Evolutionary conservation across 768 basidiomycete genomes (phyloP), one percentile per base, ranked within the genome.

Genomic region (Boletus coccyginus): DNA sequence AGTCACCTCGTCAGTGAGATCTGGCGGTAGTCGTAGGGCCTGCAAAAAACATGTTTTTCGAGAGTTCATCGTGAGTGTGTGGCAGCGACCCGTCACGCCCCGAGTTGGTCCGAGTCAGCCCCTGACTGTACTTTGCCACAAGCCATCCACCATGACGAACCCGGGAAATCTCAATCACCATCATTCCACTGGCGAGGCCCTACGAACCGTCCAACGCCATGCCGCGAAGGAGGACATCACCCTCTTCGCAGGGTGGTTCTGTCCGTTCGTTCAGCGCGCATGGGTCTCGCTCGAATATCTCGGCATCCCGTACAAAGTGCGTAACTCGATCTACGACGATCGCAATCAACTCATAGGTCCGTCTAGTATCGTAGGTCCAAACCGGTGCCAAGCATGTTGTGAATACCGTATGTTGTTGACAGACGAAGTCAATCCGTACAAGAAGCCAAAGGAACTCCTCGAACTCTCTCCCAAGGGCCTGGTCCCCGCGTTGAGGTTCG

Each of bases 381-480:
- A 36, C 7, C n/a, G 6, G 5, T n/a, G 11, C 16, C 11, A 38
- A 29, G 46, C 12, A 54, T 60, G 27, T 21, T 10, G 21, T 29
- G 42, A 42, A 49, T 35, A 16, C 33, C 21, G 7, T 52, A 13
- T 13, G 8, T 24, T 24, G 5, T 33, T 29, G 39, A 52, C 56
- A 90, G 89, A 87, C 62, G 89, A 91, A 70, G 87, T 90, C 31
- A 87, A 91, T 70, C 88, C 89, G 19, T 92, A 92, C 75, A 84
- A 84, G 72, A 94, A 92, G 62, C 88, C 91, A 0, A 70, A 82
- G 47, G 89, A 90, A 33, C 80, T 94, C 19, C 76, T 94, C n/a
- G 83, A 88, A 38, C 76, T 91, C 17, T 92, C 90, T 16, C 90
- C 91, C 1, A 90, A 89, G 63, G 90, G 92, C 0, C 78, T 94